A percentile compares a stretch with the other conserved stretches of the same genome.
Conservation (phyloP, 2,329 filamentous ascomycete genomes). For the Ophiostoma sp. region DNA sequence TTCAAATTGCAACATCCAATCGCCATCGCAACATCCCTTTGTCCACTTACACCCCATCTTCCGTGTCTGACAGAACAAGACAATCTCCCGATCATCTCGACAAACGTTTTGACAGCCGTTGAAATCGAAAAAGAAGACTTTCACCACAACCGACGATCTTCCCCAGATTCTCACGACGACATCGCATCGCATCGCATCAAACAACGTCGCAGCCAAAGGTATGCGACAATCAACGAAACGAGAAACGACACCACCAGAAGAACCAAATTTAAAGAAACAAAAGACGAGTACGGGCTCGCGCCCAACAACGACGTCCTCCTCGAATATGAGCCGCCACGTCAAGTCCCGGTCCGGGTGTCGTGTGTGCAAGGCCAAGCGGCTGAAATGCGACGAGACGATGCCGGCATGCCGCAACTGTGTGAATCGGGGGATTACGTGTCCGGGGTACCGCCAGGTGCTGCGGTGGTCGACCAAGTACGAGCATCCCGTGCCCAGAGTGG, state of each 20-base stretch:
- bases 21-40: not conserved
- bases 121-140: not conserved
- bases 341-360: constrained; percentile 30
- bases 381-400: constrained; percentile 39
- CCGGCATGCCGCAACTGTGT: constrained; percentile 37
- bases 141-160: not conserved
- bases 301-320: not conserved
- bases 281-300: not conserved
- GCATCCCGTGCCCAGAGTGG: constrained; percentile 17
- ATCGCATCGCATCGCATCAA: not conserved
- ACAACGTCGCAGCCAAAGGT: not conserved
- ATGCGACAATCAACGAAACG: not conserved
- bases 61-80: not conserved
- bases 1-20: not conserved
- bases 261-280: not conserved
- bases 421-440: constrained; percentile 36
- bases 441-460: constrained; percentile 38
- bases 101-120: not conserved
- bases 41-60: not conserved
- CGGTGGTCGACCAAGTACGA: constrained; percentile 48
- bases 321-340: constrained; percentile 30
- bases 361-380: constrained; percentile 32
- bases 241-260: too few species aligned
- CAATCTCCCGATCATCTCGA: not conserved
- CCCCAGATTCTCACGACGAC: not conserved